These are phyloP conservation scores for Lentinula detonsa DNA, from an alignment of 768 basidiomycete genomes.

Conservation along the genomic window DNA sequence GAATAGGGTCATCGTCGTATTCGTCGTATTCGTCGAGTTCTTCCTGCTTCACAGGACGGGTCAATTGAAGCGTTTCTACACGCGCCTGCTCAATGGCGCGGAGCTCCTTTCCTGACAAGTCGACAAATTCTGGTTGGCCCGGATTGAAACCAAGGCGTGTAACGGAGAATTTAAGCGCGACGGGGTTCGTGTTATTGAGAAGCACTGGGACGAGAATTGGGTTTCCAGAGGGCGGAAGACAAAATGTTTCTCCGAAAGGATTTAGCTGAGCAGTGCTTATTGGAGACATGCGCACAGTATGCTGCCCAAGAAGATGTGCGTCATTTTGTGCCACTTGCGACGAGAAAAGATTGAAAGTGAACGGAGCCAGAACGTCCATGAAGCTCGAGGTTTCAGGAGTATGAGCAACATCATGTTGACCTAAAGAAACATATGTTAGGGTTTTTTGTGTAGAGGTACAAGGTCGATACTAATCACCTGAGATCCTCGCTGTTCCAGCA, in stretches of 20 bases:
- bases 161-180: conserved; percentile 65
- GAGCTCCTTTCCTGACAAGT: conserved; percentile 58
- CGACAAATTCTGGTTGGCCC: conserved; percentile 41
- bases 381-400: conserved; percentile 42
- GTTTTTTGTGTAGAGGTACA: neutral
- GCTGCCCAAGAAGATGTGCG: conserved; percentile 72
- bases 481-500: conserved; percentile 10
- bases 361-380: conserved; percentile 39
- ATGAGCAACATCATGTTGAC: conserved; percentile 29
- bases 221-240: conserved; percentile 49
- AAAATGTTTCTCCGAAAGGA: conserved; percentile 67
- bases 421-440: conserved; percentile 12
- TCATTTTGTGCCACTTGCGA: conserved; percentile 36
- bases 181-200: conserved; percentile 84
- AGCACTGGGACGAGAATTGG: conserved; percentile 74
- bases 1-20: conserved; percentile 51
- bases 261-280: conserved; percentile 91
- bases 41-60: conserved; percentile 29
- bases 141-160: conserved; percentile 52
- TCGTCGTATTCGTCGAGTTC: conserved; percentile 55
- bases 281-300: conserved; percentile 89
- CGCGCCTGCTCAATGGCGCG: conserved; percentile 60
- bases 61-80: conserved; percentile 41
- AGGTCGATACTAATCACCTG: conserved; percentile 22
- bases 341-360: conserved; percentile 47